Evolutionary conservation across 306 rosid species (phyloP), one percentile per base, ranked within the genome.

Genomic region (Begonia peltatifolia): DNA sequence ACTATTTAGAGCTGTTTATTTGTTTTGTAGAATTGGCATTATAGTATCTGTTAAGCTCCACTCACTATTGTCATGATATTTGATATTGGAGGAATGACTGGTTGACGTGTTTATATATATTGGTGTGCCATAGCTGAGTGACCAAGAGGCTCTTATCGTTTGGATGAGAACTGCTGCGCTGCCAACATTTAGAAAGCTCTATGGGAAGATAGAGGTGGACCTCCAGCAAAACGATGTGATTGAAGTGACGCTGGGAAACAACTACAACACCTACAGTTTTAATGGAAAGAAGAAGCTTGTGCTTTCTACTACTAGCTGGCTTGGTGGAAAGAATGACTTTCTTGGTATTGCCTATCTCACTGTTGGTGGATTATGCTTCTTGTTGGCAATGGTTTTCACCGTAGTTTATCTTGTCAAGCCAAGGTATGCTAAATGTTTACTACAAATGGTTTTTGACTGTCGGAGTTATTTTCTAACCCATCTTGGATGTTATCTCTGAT

Each of bases 281-380:
- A 44, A 62, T 11, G 66, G 66, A 42, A 62, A 62, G 53, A 62
- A 62, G 42, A 62, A 62, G 66, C 66, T 62, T 11, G 66, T 62
- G 47, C 66, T 62, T 53, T 62, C 66, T 23, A 62, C 66, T 14
- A 42, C 66, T 53, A 62, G 66, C 58, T 62, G 66, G 66, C 66
- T 62, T 25, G 66, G 66, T 52, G 66, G 66, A 41, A 62, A 62
- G 59, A 62, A 62, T 43, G 66, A 62, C 47, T 62, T 62, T 53
- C 66, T 62, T 42, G 66, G 66, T 15, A 62, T 62, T 44, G 66
- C 66, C 15, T 62, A 62, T 53, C 66, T 62, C 49, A 80, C 94
- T 6, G 84, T 87, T n/a, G 96, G 96, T 13, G 94, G 94, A 53
- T 47, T 87, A 61, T 83, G 96, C 84, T 80, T 83, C 84, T 67